A percentile compares a stretch with the other conserved stretches of the same genome.
These are phyloP conservation scores for Komagataella ulmi DNA, from an alignment of 805 yeast genomes.

Conservation along the genomic window DNA sequence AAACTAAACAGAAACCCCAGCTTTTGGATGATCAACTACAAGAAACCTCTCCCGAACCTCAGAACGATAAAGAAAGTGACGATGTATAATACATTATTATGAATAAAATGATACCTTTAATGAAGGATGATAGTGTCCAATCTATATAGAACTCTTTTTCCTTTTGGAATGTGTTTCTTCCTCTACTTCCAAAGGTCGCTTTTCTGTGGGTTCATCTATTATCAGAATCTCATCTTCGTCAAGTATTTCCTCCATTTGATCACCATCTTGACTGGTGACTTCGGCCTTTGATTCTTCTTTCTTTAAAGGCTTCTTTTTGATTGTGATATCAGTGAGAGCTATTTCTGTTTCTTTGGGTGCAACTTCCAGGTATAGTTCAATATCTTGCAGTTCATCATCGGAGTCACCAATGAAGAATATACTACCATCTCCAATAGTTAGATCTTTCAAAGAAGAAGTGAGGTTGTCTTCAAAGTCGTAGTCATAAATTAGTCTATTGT, in stretches of 20 bases:
- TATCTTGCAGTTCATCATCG: slow-evolving; percentile 46
- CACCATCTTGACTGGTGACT: slow-evolving; percentile 1
- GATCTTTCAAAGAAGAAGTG: slow-evolving; percentile 28
- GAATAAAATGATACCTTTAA: background rate
- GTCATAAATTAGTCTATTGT: slow-evolving; percentile 60
- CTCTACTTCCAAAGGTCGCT: background rate
- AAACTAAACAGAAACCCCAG: slow-evolving; percentile 6
- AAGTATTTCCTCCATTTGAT: slow-evolving; percentile 2
- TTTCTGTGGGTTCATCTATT: background rate
- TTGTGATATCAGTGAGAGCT: slow-evolving; percentile 12
- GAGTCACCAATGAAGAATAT: slow-evolving; percentile 70
- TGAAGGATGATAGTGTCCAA: background rate
- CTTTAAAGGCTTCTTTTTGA: background rate
- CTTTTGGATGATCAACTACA: slow-evolving; percentile 1
- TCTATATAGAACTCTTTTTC: background rate
- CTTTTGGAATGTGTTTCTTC: background rate
- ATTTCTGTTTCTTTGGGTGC: slow-evolving; percentile 17
- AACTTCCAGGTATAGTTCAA: slow-evolving; percentile 41
- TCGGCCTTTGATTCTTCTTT: background rate
- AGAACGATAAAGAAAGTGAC: background rate
- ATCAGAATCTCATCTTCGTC: slow-evolving; percentile 1
- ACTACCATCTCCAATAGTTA: slow-evolving; percentile 49
- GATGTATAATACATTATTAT: background rate
- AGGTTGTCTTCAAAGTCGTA: slow-evolving; percentile 77
- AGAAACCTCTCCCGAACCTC: background rate